Conservation (phyloP, 2,329 filamentous ascomycete genomes). For the Seiridium unicorne region DNA sequence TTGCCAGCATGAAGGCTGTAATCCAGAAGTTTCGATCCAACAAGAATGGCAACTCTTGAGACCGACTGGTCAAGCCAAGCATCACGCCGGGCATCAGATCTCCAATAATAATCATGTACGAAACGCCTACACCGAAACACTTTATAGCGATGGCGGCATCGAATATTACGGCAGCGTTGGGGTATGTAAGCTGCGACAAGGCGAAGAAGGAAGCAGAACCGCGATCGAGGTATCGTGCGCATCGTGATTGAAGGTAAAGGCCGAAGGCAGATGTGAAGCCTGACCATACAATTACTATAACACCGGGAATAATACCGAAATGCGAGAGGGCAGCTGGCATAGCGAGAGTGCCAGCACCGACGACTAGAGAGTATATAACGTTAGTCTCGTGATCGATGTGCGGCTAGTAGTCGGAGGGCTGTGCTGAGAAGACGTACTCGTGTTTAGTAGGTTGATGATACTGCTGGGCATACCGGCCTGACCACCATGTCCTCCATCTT, state of each 20-base stretch:
- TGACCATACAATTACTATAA: slow-evolving; percentile 86
- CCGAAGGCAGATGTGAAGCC: slow-evolving; percentile 87
- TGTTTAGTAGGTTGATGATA: slow-evolving; percentile 93
- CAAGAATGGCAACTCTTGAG: slow-evolving; percentile 68
- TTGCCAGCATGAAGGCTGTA: slow-evolving; percentile 92
- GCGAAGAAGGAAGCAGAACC: slow-evolving; percentile 92
- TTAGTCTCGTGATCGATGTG: slow-evolving; percentile 7
- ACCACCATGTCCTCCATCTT: slow-evolving; percentile 66
- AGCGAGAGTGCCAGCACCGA: slow-evolving; percentile 90
- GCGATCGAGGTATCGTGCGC: slow-evolving; percentile 87
- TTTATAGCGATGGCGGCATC: slow-evolving; percentile 96
- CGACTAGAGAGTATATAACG: slow-evolving; percentile 53
- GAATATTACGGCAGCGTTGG: slow-evolving; percentile 92
- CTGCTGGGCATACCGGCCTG: slow-evolving; percentile 88
- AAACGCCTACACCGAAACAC: slow-evolving; percentile 95
- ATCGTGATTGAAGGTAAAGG: slow-evolving; percentile 90
- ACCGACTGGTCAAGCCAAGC: slow-evolving; percentile 69
- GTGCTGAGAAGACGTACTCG: slow-evolving; percentile 58
- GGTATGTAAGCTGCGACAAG: slow-evolving; percentile 95
- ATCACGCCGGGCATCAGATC: slow-evolving; percentile 97
- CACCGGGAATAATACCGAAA: slow-evolving; percentile 87
- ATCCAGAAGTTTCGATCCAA: slow-evolving; percentile 96
- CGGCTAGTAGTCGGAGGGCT: neutral
- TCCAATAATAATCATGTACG: slow-evolving; percentile 97
- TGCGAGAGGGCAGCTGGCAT: slow-evolving; percentile 95